Evolutionary conservation across 2,329 filamentous ascomycete genomes (phyloP).

Genomic region (Talaromyces pinophilus): DNA sequence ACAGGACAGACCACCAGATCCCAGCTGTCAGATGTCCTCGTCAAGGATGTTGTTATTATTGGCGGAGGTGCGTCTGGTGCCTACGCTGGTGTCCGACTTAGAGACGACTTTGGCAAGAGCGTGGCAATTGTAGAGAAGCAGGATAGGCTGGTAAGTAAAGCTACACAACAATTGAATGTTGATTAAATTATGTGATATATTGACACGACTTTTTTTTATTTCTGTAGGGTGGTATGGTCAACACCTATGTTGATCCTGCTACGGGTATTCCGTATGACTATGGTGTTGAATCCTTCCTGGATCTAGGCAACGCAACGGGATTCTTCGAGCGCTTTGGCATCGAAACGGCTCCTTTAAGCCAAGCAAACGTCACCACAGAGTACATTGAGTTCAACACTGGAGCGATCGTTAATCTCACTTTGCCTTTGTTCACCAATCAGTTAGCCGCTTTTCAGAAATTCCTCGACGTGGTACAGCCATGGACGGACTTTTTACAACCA

Average conservation of each 20-base stretch:
- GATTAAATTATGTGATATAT: not conserved
- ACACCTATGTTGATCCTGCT: conserved; percentile 34
- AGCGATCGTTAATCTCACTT: conserved; percentile 23
- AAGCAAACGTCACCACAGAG: conserved; percentile 26
- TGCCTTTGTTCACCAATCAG: conserved; percentile 9
- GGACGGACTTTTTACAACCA: conserved; percentile 16
- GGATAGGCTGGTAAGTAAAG: conserved; percentile 26
- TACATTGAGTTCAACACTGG: conserved; percentile 35
- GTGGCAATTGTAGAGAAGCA: conserved; percentile 41
- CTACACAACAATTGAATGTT: not conserved
- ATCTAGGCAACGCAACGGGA: conserved; percentile 34
- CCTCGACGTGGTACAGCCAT: conserved; percentile 15
- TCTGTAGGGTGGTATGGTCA: conserved; percentile 35
- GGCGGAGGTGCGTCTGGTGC: conserved; percentile 41
- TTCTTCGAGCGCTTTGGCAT: conserved; percentile 36
- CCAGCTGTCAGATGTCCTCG: conserved; percentile 23
- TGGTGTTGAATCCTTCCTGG: conserved; percentile 36
- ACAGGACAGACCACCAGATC: not conserved
- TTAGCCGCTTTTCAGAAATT: conserved; percentile 13
- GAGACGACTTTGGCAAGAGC: conserved; percentile 32
- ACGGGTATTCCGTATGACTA: conserved; percentile 36
- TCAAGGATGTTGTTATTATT: conserved; percentile 38
- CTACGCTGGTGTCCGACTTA: conserved; percentile 37
- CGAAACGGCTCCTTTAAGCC: conserved; percentile 24
- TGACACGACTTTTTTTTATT: not conserved